Evolutionary conservation across 352 stramenopile species (phyloP).

Genomic region (Thraustochytrium striatum): DNA sequence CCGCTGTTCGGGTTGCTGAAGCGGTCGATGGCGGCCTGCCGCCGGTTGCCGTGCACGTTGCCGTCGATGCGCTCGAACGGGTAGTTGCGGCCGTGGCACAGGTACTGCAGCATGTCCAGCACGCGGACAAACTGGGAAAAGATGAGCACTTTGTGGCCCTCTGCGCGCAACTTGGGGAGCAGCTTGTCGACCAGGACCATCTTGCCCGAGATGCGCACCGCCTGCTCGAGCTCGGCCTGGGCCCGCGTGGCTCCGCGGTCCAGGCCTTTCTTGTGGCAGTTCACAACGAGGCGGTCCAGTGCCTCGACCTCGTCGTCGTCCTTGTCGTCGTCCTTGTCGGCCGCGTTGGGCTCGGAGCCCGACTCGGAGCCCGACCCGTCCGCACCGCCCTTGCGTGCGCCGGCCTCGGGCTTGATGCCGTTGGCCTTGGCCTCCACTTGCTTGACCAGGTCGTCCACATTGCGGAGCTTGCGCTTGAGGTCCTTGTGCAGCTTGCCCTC

Average conservation of each 20-base stretch:
- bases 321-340: neutral
- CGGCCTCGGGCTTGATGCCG: neutral
- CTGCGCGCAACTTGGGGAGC: constrained; percentile 80
- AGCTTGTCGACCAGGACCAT: constrained; percentile 67
- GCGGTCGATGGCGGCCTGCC: constrained; percentile 89
- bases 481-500: constrained; percentile 80
- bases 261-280: constrained; percentile 45
- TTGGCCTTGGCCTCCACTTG: neutral
- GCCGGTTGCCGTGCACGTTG: constrained; percentile 74
- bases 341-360: neutral
- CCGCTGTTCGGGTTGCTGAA: constrained; percentile 78
- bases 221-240: constrained; percentile 51
- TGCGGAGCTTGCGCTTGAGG: neutral
- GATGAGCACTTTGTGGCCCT: constrained; percentile 88
- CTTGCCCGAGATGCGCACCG: constrained; percentile 60
- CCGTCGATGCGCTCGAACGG: constrained; percentile 82
- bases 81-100: constrained; percentile 80
- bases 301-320: constrained; percentile 8
- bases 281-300: constrained; percentile 23
- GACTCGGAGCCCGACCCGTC: neutral
- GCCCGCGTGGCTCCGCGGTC: constrained; percentile 85
- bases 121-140: constrained; percentile 91
- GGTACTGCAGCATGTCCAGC: constrained; percentile 86
- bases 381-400: neutral
- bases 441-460: neutral